Conservation (phyloP, 129 eudicot genomes). For the Flaveria linearis region DNA sequence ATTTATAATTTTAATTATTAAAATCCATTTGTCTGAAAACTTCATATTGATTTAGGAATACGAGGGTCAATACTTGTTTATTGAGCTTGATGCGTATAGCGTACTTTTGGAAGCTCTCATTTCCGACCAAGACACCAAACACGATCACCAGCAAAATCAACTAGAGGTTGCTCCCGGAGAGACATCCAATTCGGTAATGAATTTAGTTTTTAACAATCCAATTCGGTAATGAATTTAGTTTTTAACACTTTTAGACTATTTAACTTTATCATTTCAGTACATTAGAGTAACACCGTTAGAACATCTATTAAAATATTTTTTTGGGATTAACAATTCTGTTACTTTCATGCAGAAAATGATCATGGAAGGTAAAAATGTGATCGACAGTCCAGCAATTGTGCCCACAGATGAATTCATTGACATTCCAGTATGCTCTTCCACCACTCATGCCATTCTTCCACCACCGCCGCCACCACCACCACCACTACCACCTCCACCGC, state of each 20-base stretch:
- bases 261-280: neutral
- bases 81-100: conserved; percentile 36
- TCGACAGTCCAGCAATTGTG: neutral
- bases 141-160: too few species aligned
- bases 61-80: conserved; percentile 39
- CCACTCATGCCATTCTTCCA: conserved; percentile 18
- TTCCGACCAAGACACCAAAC: conserved; percentile 8
- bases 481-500: neutral
- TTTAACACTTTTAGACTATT: neutral
- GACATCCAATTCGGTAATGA: conserved; percentile 19
- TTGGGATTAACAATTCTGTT: neutral
- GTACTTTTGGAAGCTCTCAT: conserved; percentile 44
- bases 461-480: neutral
- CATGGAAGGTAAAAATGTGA: neutral
- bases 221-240: neutral
- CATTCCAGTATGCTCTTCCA: conserved; percentile 28
- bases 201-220: neutral
- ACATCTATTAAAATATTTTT: neutral
- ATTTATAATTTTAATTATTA: neutral
- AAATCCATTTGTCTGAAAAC: too few species aligned
- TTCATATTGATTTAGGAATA: conserved; percentile 26
- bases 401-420: neutral
- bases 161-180: neutral
- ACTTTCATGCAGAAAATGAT: conserved; percentile 6
- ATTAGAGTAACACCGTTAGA: too few species aligned